Base-by-base conservation (phyloP, 805 yeast genomes). In the Candida xyloterini region DNA sequence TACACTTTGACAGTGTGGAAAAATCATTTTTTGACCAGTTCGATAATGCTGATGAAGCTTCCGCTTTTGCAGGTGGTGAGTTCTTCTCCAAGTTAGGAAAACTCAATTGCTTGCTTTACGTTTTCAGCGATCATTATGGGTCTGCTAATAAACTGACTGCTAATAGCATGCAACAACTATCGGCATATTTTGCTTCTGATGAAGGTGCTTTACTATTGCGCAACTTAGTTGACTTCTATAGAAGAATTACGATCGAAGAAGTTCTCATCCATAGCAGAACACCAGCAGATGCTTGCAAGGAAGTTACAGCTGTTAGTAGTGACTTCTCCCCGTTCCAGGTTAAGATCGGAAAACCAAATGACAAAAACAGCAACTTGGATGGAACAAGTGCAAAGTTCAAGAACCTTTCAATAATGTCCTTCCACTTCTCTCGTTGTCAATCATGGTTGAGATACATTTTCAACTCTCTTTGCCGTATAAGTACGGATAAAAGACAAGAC, bases 321-420 rank as follows among this genome's bases (percentile, higher is more conserved):
- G 67, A 65, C 9, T 52, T 59, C 13, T 66, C 73, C 3, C 70
- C 71, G 2, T 55, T 70, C 11, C 68, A 71, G 31, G 65, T 78
- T 7, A 68, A 67, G 42, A 59, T 70, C 0, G 65, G 64, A 2
- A 70, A 72, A 18, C 78, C 78, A 0, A 47, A 55, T 4, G 63
- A 33, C 49, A 66, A 27, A 53, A 55, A 18, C 44, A 57, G 33
- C 55, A 65, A 40, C 59, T 54, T 67, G 42, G 71, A 70, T 25
- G 71, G 70, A 28, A 73, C 76, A 0, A 68, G 78, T 28, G 75
- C 84, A 0, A 79, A 78, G 48, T 78, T 67, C 60, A 83, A 83
- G 47, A 84, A 84, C 51, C 63, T 82, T 0, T 60, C 76, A 2
- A 78, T 80, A 46, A 56, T 79, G 9, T 68, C 88, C 38, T 68